Base-by-base conservation (phyloP, 2,329 filamentous ascomycete genomes). In the Orbilia javanica region DNA sequence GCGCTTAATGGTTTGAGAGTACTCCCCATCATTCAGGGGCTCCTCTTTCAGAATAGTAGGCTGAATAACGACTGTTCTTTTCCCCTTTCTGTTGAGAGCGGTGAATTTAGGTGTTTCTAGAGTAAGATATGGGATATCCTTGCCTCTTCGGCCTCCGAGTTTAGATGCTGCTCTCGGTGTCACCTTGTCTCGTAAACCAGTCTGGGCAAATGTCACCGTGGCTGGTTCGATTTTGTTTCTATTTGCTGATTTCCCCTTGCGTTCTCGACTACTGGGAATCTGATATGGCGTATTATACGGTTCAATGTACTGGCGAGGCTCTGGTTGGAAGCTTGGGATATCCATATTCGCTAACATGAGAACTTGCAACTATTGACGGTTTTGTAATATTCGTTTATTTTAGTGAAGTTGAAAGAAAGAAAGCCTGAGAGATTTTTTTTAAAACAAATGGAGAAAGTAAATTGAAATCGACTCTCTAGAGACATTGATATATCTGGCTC, bases 261-360 rank as follows among this genome's bases (percentile, higher is more conserved):
- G 88, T 55, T 84, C 85, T 48, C 86, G 85, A 52, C 88, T 83
- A 29, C 87, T 88, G 6, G 87, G 87, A 31, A 87, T 84, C 2
- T 85, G 86, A 77, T 85, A 83, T 10, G 82, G 83, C 39, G 84
- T 84, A 63, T 83, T 85, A 79, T 87, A 86, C 1, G 85, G 85
- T 50, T 83, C 82, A 34, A 83, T 82, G 69, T 85, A 85, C 69
- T 84, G 83, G 52, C 83, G 83, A 25, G 81, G 48, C 10, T 65
- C 46, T 6, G 70, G 62, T 25, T 62, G 50, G 10, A 22, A 48
- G 22, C 36, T 50, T 34, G 69, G 52, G 22, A 65, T 0, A 31
- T 73, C 46, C 68, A 71, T 60, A 15, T 46, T 13, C 8, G 34
- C 42, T 42, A 31, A 53, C 20, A 53, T 66, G 52, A 13, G 46